phyloP scores from a whole-genome alignment of 352 stramenopile genomes.

The Plasmopara halstedii region DNA sequence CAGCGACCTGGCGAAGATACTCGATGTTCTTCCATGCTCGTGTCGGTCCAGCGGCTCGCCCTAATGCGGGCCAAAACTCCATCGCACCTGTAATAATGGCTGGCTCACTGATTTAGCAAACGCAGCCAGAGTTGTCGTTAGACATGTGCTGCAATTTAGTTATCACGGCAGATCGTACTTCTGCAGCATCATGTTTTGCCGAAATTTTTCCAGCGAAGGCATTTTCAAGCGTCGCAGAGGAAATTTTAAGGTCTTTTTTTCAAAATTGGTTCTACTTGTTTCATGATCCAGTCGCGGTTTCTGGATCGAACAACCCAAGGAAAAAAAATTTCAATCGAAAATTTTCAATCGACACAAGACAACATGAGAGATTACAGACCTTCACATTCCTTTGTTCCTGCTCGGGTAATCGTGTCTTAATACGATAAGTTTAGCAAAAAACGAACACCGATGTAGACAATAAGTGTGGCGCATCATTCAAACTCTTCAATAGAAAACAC shows the following conservation, averaged over 20 bases:
- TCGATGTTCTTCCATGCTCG: constrained; percentile 49
- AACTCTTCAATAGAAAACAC: background rate
- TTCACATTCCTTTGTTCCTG: constrained; percentile 13
- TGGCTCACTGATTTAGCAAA: constrained; percentile 30
- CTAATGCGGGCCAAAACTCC: constrained; percentile 79
- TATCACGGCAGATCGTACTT: constrained; percentile 24
- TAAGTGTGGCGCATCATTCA: constrained; percentile 1
- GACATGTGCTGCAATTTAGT: background rate
- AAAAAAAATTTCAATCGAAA: too few relatives aligned
- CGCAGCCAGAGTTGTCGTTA: background rate
- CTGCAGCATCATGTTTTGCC: constrained; percentile 37
- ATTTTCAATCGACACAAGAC: too few relatives aligned
- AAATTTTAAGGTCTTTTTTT: constrained; percentile 18
- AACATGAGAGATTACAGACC: too few relatives aligned
- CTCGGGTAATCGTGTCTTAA: constrained; percentile 16
- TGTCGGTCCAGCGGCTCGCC: constrained; percentile 13
- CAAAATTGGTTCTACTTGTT: background rate
- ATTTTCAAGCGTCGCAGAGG: constrained; percentile 33
- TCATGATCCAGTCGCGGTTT: constrained; percentile 9
- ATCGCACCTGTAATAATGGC: constrained; percentile 73
- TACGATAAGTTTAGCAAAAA: too few relatives aligned
- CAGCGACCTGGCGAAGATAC: constrained; percentile 71
- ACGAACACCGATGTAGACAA: too few relatives aligned
- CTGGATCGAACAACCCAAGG: too few relatives aligned
- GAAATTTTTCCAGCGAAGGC: constrained; percentile 59